Base-by-base conservation (phyloP, 768 basidiomycete genomes). In the Phylloporus scabripes region DNA sequence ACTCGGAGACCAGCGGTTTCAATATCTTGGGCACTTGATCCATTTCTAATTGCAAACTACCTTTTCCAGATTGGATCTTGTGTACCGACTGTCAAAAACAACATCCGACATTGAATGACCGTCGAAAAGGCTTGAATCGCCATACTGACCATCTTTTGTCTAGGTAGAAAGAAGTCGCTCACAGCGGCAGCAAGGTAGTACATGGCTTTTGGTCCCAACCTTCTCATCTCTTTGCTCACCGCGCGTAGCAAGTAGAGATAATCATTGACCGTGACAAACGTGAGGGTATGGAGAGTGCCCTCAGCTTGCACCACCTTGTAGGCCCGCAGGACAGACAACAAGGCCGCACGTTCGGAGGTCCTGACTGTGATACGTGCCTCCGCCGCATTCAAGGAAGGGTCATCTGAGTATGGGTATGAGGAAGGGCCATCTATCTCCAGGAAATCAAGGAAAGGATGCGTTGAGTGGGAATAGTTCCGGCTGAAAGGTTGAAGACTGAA, bases 171-270 rank as follows among this genome's bases (percentile, higher is more conserved):
- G 66, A 99, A 99, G 68, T 99, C 96, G 68, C 90, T 93, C 42
- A 98, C 96, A 5, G 96, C 96, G 0, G 95, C 94, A 20, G 96
- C 96, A 44, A 99, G 84, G 64, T 98, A 99, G 70, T 92, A 99
- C 82, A 99, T 78, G 4, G 86, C 84, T 42, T 74, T 77, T 45
- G 87, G 69, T 2, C 87, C 79, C 8, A 94, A 62, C 0, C 76
- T 66, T 8, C 79, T 78, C 66, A 98, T 79, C 53, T 88, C 87
- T 52, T 87, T 78, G 58, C 86, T 86, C 32, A 95, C 74, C 1
- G 86, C 87, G 23, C 88, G 81, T 36, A 99, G 71, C 7, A 96
- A 72, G 83, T 89, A 98, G 21, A 99, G 78, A 65, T 98, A 99
- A 60, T 99, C 95, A 66, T 96, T 88, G 45, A 99, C 85, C 0